These are phyloP conservation scores for Colletotrichum sp. DNA, from an alignment of 2,329 filamentous ascomycete genomes.

Conservation along the genomic window DNA sequence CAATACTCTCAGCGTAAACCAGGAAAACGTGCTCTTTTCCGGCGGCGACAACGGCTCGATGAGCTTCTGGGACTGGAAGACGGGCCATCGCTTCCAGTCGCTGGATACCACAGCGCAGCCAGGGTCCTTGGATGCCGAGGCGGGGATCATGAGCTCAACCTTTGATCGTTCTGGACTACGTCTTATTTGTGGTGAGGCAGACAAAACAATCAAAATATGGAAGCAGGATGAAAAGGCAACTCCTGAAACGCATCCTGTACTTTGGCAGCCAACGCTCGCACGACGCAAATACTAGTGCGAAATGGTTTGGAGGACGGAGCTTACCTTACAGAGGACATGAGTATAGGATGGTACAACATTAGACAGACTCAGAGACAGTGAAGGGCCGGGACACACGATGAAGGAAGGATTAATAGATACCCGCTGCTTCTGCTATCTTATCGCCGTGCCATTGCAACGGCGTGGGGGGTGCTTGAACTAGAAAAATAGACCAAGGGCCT, in stretches of 20 bases:
- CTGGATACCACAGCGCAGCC: slow-evolving; percentile 93
- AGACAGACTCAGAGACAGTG: background rate
- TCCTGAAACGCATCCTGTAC: slow-evolving; percentile 86
- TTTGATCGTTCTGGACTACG: slow-evolving; percentile 90
- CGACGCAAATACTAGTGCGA: slow-evolving; percentile 72
- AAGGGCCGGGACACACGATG: background rate
- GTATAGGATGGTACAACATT: slow-evolving; percentile 1
- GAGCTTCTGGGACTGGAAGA: slow-evolving; percentile 99
- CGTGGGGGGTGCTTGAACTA: slow-evolving; percentile 21
- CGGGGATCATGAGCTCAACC: slow-evolving; percentile 91
- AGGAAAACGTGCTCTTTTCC: slow-evolving; percentile 93
- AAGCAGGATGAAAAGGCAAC: slow-evolving; percentile 92
- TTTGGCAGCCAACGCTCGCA: slow-evolving; percentile 86
- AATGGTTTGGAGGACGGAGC: background rate
- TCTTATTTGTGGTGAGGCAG: slow-evolving; percentile 91
- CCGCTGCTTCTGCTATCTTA: background rate
- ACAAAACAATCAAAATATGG: slow-evolving; percentile 99
- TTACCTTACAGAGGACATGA: background rate
- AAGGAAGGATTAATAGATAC: slow-evolving; percentile 7
- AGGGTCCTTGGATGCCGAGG: slow-evolving; percentile 90
- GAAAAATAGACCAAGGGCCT: slow-evolving; percentile 70
- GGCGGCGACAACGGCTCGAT: slow-evolving; percentile 95
- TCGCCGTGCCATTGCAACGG: background rate
- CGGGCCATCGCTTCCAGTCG: slow-evolving; percentile 88
- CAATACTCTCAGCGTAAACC: slow-evolving; percentile 91